Conservation (phyloP, 768 basidiomycete genomes). For the Amanita exitialis region DNA sequence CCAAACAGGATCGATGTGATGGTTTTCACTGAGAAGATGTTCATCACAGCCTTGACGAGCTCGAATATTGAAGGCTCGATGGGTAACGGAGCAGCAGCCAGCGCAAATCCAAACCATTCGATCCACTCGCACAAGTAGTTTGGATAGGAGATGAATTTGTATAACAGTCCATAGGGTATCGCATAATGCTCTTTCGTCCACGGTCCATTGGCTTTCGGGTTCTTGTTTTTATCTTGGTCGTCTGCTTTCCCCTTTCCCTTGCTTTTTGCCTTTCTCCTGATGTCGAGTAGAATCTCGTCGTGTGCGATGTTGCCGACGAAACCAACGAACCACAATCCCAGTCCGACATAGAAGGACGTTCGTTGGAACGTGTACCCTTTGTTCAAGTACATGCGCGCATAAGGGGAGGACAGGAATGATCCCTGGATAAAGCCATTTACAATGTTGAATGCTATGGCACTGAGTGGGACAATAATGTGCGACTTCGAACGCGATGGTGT, state of each 20-base stretch:
- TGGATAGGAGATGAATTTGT: conserved; percentile 75
- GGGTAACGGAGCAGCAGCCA: conserved; percentile 56
- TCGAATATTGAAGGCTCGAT: conserved; percentile 10
- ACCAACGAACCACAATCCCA: conserved; percentile 61
- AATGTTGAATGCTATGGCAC: conserved; percentile 55
- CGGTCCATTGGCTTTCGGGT: conserved; percentile 12
- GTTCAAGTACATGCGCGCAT: conserved; percentile 32
- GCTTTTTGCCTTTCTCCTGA: conserved; percentile 53
- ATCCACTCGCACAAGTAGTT: conserved; percentile 95
- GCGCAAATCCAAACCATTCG: conserved; percentile 85
- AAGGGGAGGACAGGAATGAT: conserved; percentile 53
- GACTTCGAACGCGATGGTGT: conserved; percentile 72
- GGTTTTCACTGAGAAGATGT: not conserved
- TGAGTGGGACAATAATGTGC: conserved; percentile 54
- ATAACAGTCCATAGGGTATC: conserved; percentile 74
- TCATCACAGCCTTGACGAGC: not conserved
- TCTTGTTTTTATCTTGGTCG: conserved; percentile 15
- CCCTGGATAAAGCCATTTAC: conserved; percentile 67
- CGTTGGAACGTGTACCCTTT: conserved; percentile 18
- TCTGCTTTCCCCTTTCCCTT: conserved; percentile 25
- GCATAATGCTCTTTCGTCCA: conserved; percentile 48
- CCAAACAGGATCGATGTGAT: conserved; percentile 8
- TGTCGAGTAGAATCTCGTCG: conserved; percentile 81
- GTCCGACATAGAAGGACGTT: conserved; percentile 50
- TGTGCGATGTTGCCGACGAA: conserved; percentile 76